Percentiles rank a stretch among this genome's conserved stretches.
These are phyloP conservation scores for Amylostereum areolatum DNA, from an alignment of 1,284 basidiomycete genomes.

Conservation along the genomic window DNA sequence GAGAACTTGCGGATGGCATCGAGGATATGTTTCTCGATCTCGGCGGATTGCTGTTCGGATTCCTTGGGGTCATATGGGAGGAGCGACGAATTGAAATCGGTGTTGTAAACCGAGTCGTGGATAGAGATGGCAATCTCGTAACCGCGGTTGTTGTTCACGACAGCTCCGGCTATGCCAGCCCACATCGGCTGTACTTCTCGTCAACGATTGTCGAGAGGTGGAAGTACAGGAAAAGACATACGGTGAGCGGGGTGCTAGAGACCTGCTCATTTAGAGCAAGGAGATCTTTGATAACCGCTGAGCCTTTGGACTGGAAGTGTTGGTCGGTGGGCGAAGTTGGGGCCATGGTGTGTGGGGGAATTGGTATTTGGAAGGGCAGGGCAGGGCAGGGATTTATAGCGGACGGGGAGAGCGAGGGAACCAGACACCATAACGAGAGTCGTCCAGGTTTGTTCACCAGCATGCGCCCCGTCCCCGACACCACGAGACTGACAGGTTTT, in stretches of 20 bases:
- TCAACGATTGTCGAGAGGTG: slow-evolving; percentile 14
- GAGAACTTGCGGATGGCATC: slow-evolving; percentile 62
- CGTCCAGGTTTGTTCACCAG: too few relatives aligned
- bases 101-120: slow-evolving; percentile 77
- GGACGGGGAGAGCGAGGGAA: too few relatives aligned
- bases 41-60: slow-evolving; percentile 44
- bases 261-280: slow-evolving; percentile 48
- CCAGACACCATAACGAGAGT: too few relatives aligned
- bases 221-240: slow-evolving; percentile 29
- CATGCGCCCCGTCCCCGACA: too few relatives aligned
- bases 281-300: slow-evolving; percentile 50
- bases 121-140: slow-evolving; percentile 71
- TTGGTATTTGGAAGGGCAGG: too few relatives aligned
- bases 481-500: too few relatives aligned
- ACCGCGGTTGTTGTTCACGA: slow-evolving; percentile 49
- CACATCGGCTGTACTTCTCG: slow-evolving; percentile 75
- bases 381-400: too few relatives aligned
- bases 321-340: slow-evolving; percentile 19
- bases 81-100: slow-evolving; percentile 57
- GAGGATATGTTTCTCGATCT: slow-evolving; percentile 57
- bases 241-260: slow-evolving; percentile 57
- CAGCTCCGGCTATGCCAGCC: slow-evolving; percentile 65
- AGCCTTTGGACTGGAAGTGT: slow-evolving; percentile 56
- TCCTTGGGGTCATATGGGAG: slow-evolving; percentile 44
- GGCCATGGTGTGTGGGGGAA: slow-evolving; percentile 40